These are phyloP conservation scores for Ramalina intermedia DNA, from an alignment of 495 filamentous ascomycete genomes.

Conservation along the genomic window DNA sequence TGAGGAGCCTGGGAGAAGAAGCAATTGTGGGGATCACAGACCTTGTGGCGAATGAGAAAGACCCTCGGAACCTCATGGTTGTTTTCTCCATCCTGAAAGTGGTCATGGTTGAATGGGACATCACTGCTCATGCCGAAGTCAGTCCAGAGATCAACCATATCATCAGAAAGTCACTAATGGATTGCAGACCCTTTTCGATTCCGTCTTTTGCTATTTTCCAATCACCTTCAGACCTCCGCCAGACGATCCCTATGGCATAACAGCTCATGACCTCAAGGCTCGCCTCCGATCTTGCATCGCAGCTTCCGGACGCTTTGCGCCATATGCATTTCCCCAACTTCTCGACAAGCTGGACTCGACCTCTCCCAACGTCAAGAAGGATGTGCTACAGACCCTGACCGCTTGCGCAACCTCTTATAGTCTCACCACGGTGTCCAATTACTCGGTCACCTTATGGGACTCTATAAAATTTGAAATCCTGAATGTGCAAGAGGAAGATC, in stretches of 20 bases:
- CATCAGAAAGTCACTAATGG: constrained; percentile 16
- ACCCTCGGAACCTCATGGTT: constrained; percentile 65
- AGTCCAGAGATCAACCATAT: neutral
- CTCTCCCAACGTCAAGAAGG: constrained; percentile 61
- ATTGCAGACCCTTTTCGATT: constrained; percentile 47
- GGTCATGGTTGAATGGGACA: constrained; percentile 61
- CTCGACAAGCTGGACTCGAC: constrained; percentile 68
- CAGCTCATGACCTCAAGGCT: constrained; percentile 56
- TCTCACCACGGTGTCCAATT: constrained; percentile 46
- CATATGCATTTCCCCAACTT: constrained; percentile 52
- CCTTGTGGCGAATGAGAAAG: constrained; percentile 61
- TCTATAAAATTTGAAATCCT: constrained; percentile 65
- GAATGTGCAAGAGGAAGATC: constrained; percentile 56
- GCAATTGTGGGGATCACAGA: constrained; percentile 51
- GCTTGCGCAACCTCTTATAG: constrained; percentile 49
- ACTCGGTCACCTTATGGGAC: constrained; percentile 59
- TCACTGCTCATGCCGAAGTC: constrained; percentile 48
- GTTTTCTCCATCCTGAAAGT: constrained; percentile 61
- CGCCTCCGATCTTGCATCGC: constrained; percentile 58
- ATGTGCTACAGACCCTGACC: constrained; percentile 52
- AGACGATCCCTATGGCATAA: constrained; percentile 62
- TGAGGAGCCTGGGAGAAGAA: constrained; percentile 40
- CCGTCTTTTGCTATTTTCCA: constrained; percentile 67
- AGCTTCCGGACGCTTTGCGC: constrained; percentile 52
- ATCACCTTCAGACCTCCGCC: constrained; percentile 65